Evolutionary conservation across 2,329 filamentous ascomycete species (phyloP).

Genomic region (Hypoxylon sp.): DNA sequence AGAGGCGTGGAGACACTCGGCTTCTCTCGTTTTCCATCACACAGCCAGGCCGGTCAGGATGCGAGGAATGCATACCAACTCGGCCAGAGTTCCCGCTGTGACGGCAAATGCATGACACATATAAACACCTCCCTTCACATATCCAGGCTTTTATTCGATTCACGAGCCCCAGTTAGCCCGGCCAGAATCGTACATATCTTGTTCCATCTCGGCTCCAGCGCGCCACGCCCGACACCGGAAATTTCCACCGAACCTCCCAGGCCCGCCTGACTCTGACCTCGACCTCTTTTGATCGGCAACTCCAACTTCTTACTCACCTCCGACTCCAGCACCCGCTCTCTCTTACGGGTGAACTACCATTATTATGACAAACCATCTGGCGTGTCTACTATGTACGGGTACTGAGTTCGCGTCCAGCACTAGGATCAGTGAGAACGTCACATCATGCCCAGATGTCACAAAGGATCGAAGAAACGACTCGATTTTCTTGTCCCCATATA

Average conservation of each 20-base stretch:
- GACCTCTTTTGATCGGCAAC: constrained; percentile 21
- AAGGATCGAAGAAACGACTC: neutral
- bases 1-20: constrained; percentile 13
- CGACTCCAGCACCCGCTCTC: constrained; percentile 4
- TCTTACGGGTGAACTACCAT: too few species aligned
- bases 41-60: constrained; percentile 6
- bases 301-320: neutral
- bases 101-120: constrained; percentile 37
- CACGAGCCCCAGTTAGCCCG: constrained; percentile 26
- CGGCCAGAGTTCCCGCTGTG: constrained; percentile 10
- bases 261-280: neutral
- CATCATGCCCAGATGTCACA: neutral
- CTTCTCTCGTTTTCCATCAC: constrained; percentile 20
- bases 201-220: constrained; percentile 26
- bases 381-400: too few species aligned
- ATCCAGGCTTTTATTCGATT: constrained; percentile 16
- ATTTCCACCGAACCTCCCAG: constrained; percentile 16
- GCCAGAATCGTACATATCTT: constrained; percentile 18
- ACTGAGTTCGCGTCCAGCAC: neutral
- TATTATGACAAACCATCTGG: neutral
- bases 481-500: constrained; percentile 6
- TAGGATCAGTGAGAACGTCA: neutral
- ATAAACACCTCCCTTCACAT: constrained; percentile 19
- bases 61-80: constrained; percentile 8
- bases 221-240: constrained; percentile 35